phyloP scores from a whole-genome alignment of 768 basidiomycete species.

The Pulveroboletus frians region DNA sequence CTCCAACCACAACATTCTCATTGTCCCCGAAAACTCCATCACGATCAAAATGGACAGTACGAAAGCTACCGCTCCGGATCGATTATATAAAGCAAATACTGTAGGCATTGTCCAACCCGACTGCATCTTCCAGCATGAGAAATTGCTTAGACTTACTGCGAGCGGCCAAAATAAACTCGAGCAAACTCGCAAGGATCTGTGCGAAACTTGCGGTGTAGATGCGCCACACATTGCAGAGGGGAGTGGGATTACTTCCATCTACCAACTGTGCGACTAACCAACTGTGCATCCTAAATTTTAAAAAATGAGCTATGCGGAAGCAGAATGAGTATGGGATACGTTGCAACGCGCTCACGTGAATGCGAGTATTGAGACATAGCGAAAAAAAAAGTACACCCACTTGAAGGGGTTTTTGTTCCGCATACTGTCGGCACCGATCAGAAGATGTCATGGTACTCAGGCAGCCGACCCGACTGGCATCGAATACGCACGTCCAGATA shows the following conservation, averaged over 20 bases:
- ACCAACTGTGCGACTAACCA: constrained; percentile 2
- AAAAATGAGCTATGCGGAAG: neutral
- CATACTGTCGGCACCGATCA: neutral
- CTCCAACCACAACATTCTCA: constrained; percentile 1
- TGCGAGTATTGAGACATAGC: constrained; percentile 4
- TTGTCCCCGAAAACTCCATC: neutral
- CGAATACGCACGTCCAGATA: constrained; percentile 22
- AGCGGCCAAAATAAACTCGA: constrained; percentile 15
- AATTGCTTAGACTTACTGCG: constrained; percentile 9
- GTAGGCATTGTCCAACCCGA: neutral
- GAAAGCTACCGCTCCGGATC: constrained; percentile 9
- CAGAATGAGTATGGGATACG: neutral
- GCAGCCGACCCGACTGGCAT: neutral
- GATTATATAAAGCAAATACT: constrained; percentile 21
- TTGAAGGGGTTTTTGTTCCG: neutral
- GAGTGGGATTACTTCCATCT: constrained; percentile 7
- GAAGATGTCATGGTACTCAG: neutral
- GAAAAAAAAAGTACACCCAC: neutral
- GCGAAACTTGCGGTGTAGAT: neutral
- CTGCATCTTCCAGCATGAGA: neutral
- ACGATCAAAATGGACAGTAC: constrained; percentile 5
- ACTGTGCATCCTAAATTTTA: constrained; percentile 12
- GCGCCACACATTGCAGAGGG: constrained; percentile 10
- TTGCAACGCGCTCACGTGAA: constrained; percentile 17
- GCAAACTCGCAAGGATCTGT: constrained; percentile 9